phyloP scores from a whole-genome alignment of 2,329 filamentous ascomycete genomes.

The Hymenoscyphus infarciens region DNA sequence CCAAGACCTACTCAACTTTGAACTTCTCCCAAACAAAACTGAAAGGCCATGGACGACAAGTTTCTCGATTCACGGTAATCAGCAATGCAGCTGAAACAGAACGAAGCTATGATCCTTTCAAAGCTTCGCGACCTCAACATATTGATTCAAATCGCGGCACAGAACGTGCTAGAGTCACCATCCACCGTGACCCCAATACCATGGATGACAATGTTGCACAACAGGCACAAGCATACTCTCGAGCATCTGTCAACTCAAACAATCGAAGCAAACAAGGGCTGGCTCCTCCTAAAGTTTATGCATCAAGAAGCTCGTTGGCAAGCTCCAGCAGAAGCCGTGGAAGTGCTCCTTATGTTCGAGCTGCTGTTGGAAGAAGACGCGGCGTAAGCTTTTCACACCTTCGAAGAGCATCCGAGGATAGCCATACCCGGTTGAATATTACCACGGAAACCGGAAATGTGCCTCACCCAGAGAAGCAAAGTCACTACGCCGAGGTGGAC shows the following conservation, averaged over 20 bases:
- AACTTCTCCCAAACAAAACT: conserved; percentile 50
- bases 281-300: conserved; percentile 32
- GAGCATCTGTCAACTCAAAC: conserved; percentile 14
- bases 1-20: conserved; percentile 58
- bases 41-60: conserved; percentile 49
- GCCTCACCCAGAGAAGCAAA: conserved; percentile 15
- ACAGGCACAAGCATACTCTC: conserved; percentile 9
- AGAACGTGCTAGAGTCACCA: conserved; percentile 30
- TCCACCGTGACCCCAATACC: conserved; percentile 24
- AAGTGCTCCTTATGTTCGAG: conserved; percentile 37
- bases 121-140: conserved; percentile 50
- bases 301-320: conserved; percentile 46
- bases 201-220: background rate
- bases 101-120: conserved; percentile 80
- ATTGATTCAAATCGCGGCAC: conserved; percentile 44
- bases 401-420: conserved; percentile 31
- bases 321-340: conserved; percentile 40
- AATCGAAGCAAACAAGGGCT: conserved; percentile 18
- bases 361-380: conserved; percentile 53
- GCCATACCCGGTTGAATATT: conserved; percentile 14
- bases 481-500: conserved; percentile 25
- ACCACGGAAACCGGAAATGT: conserved; percentile 1
- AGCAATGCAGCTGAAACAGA: conserved; percentile 55
- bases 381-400: conserved; percentile 61
- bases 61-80: conserved; percentile 63